Conservation (phyloP, 148 eudicot species). For the Rhododendron ferrugineum region DNA sequence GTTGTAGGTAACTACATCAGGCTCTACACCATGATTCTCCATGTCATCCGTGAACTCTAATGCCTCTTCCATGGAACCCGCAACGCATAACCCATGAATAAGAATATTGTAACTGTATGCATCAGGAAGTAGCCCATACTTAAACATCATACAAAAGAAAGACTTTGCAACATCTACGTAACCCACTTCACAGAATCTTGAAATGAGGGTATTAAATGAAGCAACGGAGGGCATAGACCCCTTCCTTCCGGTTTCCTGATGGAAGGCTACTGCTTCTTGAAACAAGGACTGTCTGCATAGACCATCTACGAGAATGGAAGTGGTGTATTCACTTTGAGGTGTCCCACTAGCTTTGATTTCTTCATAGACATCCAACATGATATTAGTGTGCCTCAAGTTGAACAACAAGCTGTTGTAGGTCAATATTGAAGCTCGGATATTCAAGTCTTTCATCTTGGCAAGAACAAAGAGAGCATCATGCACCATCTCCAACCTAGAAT, state of each 20-base stretch:
- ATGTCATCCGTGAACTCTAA: constrained; percentile 50
- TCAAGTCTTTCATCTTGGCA: constrained; percentile 64
- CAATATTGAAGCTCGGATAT: constrained; percentile 52
- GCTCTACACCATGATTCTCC: constrained; percentile 67
- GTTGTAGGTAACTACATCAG: constrained; percentile 69
- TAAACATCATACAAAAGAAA: constrained; percentile 70
- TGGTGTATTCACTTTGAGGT: constrained; percentile 42
- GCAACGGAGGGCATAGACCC: constrained; percentile 30
- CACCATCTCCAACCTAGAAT: constrained; percentile 58
- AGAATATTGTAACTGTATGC: constrained; percentile 69
- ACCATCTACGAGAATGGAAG: constrained; percentile 62
- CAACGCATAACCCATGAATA: constrained; percentile 63
- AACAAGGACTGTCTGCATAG: constrained; percentile 67
- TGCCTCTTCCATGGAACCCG: constrained; percentile 79
- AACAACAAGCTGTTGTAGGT: constrained; percentile 73
- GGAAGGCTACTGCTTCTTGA: constrained; percentile 50
- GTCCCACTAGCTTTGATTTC: constrained; percentile 46
- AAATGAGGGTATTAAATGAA: constrained; percentile 64
- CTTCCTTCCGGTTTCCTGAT: constrained; percentile 31
- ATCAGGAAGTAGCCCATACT: constrained; percentile 69
- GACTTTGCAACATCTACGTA: constrained; percentile 61
- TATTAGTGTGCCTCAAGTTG: constrained; percentile 53
- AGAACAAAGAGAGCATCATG: constrained; percentile 67
- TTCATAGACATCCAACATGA: constrained; percentile 48
- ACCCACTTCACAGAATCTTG: constrained; percentile 61